A percentile compares a stretch with the other conserved stretches of the same genome.
These are phyloP conservation scores for Rhizophora apiculata DNA, from an alignment of 345 rosid species.

Conservation along the genomic window DNA sequence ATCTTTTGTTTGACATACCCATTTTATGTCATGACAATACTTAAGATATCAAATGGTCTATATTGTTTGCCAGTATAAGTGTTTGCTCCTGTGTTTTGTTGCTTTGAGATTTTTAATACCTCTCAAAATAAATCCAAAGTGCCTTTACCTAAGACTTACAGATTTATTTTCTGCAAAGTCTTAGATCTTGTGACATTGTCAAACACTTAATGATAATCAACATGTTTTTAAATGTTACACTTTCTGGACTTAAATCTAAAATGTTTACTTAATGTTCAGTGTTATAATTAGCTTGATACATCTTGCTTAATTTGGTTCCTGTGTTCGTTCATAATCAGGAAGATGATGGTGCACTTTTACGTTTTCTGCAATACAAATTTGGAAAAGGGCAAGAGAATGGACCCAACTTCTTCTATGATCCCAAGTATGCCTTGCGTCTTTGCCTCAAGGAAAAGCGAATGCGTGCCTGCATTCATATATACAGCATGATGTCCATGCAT, in stretches of 20 bases:
- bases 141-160: too few species aligned
- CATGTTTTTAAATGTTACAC: too few species aligned
- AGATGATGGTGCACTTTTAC: conserved; percentile 88
- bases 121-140: too few species aligned
- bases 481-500: conserved; percentile 99
- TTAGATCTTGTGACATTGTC: too few species aligned
- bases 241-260: too few species aligned
- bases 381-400: conserved; percentile 88
- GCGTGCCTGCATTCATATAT: conserved; percentile 97
- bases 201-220: too few species aligned
- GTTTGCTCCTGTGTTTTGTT: too few species aligned
- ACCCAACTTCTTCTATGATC: conserved; percentile 96
- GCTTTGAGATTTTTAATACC: too few species aligned
- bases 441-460: conserved; percentile 94
- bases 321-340: conserved; percentile 42
- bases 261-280: too few species aligned
- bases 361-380: conserved; percentile 93
- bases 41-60: not conserved
- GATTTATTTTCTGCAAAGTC: too few species aligned
- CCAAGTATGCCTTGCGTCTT: conserved; percentile 93
- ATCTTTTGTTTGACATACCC: not conserved
- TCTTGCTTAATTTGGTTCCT: not conserved
- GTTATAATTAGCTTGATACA: not conserved
- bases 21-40: not conserved
- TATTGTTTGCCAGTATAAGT: too few species aligned